These are phyloP conservation scores for Moesziomyces sp. DNA, from an alignment of 1,284 basidiomycete species.

Conservation along the genomic window DNA sequence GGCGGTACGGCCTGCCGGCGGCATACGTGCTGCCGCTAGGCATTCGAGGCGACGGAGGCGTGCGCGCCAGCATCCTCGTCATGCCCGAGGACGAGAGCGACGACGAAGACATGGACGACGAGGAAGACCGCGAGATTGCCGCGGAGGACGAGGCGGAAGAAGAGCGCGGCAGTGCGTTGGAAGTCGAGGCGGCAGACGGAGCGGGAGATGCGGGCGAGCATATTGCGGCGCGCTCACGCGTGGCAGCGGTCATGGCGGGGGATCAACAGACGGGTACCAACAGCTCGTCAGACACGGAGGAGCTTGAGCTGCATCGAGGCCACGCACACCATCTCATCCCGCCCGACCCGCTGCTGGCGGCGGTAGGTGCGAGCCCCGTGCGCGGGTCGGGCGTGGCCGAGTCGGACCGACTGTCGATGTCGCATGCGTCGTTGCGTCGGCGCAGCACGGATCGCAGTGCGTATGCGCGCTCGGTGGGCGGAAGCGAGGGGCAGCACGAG, in stretches of 20 bases:
- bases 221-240: background rate
- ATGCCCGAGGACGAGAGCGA: conserved; percentile 52
- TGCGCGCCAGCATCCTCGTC: conserved; percentile 54
- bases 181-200: conserved; percentile 7
- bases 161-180: conserved; percentile 10
- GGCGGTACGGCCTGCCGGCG: conserved; percentile 46
- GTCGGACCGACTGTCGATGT: conserved; percentile 30
- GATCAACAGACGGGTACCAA: conserved; percentile 33
- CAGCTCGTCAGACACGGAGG: conserved; percentile 29
- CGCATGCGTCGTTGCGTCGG: conserved; percentile 20
- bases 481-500: conserved; percentile 8
- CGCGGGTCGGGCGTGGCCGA: conserved; percentile 24
- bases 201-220: background rate
- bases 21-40: conserved; percentile 58
- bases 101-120: conserved; percentile 22
- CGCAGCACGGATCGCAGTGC: conserved; percentile 27
- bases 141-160: conserved; percentile 36
- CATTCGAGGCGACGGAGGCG: conserved; percentile 55
- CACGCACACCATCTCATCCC: conserved; percentile 20
- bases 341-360: conserved; percentile 45
- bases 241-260: background rate
- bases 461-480: conserved; percentile 27
- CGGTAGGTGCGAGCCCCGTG: conserved; percentile 31
- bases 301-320: conserved; percentile 3
- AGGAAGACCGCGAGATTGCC: conserved; percentile 41